Conservation (phyloP, 768 basidiomycete species). For the Rhodotorula graminis region DNA sequence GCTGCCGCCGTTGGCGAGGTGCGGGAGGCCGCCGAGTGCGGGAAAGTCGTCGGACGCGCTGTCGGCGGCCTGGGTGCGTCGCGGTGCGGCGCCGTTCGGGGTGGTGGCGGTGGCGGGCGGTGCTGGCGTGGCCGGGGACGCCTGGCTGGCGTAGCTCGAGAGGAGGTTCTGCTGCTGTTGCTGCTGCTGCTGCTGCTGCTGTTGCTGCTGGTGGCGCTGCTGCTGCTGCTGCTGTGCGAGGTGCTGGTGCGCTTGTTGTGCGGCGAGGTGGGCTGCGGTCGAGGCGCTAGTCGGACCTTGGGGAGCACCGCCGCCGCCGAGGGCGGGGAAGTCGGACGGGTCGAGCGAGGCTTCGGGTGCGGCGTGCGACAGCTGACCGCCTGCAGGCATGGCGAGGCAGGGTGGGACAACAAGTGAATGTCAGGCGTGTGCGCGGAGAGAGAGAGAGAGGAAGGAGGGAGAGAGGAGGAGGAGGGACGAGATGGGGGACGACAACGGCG, state of each 20-base stretch:
- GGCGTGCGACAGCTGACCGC: neutral
- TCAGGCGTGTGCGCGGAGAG: neutral
- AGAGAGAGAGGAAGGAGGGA: neutral
- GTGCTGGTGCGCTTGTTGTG: neutral
- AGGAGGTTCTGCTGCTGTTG: slow-evolving; percentile 2
- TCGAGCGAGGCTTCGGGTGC: neutral
- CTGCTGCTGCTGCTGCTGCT: neutral
- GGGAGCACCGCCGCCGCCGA: slow-evolving; percentile 61
- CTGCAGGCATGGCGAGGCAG: neutral
- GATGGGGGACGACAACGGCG: no score
- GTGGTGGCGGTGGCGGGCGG: slow-evolving; percentile 44
- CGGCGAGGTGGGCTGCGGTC: neutral
- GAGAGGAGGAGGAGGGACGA: no score
- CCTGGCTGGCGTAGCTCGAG: slow-evolving; percentile 34
- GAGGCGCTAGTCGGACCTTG: slow-evolving; percentile 36
- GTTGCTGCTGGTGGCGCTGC: no score
- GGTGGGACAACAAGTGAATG: no score
- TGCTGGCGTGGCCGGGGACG: slow-evolving; percentile 25
- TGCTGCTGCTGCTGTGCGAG: neutral
- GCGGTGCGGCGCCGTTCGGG: neutral
- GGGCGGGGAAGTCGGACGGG: slow-evolving; percentile 68
- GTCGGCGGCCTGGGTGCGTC: neutral
- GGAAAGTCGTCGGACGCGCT: slow-evolving; percentile 37
- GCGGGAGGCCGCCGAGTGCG: slow-evolving; percentile 18
- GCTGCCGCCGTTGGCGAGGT: no score